Evolutionary conservation across 345 rosid genomes (phyloP).

Genomic region (Schrenkiella parvula): DNA sequence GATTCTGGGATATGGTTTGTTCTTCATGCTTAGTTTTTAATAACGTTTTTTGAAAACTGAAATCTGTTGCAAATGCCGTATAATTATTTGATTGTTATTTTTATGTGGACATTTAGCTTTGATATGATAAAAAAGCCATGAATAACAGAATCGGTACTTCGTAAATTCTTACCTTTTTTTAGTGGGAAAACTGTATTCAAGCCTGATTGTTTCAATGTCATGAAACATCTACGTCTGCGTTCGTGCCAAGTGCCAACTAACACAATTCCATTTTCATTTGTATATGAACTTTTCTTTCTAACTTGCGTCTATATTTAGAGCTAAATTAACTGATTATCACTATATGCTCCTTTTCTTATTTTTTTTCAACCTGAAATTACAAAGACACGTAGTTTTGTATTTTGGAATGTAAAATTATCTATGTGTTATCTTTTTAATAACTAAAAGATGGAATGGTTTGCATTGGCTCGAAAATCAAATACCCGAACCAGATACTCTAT

Average conservation of each 20-base stretch:
- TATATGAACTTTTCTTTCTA: not conserved
- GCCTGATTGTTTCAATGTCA: not conserved
- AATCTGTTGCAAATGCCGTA: constrained; percentile 10
- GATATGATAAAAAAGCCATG: not conserved
- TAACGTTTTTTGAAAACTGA: constrained; percentile 11
- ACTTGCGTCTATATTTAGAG: not conserved
- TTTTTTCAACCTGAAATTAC: not conserved
- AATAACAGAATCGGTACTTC: not conserved
- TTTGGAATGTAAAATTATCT: no score
- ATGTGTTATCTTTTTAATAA: no score
- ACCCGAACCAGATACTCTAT: no score
- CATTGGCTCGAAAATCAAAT: no score
- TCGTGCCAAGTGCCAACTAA: not conserved
- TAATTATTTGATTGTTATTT: not conserved
- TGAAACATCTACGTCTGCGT: not conserved
- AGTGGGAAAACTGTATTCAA: not conserved
- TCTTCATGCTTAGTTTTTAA: constrained; percentile 3
- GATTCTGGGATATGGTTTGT: not conserved
- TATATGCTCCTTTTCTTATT: not conserved
- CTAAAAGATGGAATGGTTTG: no score
- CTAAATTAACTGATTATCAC: not conserved
- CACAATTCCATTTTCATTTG: not conserved
- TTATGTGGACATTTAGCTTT: not conserved
- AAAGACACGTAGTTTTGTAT: not conserved
- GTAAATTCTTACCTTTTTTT: not conserved